Evolutionary conservation across 2,329 filamentous ascomycete genomes (phyloP), one percentile per base, ranked within the genome.

Genomic region (Phaeomoniella chlamydospora): DNA sequence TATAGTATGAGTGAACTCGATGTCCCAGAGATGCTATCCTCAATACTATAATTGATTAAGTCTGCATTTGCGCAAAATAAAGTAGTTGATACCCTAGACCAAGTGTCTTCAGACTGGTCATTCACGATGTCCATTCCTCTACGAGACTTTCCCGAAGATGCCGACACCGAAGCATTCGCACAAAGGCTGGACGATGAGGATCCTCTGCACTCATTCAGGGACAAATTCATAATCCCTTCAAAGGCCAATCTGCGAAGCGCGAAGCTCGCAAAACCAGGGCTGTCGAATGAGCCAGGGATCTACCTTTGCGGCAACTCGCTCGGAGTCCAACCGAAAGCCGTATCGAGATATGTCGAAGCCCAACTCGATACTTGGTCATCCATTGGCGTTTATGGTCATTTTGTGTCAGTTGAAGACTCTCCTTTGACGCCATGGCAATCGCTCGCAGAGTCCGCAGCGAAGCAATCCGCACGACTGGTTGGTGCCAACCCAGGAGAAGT

Each of bases 281-380:
- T 55, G 31, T 55, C 53, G 2, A 54, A 57, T 29, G 47, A 58
- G n/a, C 47, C 44, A 14, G 47, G 48, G 11, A 77, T 84, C 40
- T 94, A 94, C 56, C 76, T 94, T 43, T 88, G 85, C 45, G 87
- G 87, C 38, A 93, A 94, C 61, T 93, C 85, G 0, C 70, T 94
- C 1, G 86, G 86, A 22, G 71, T 88, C 3, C 86, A 94, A 54
- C 85, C 87, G 31, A 74, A 71, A 42, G 70, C 70, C 10, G 76
- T 78, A 0, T 65, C 70, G 13, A 61, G 68, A 12, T 77, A 83
- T 42, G 60, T 93, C 42, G 64, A 77, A 32, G 70, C 74, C 4
- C 84, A 92, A 45, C 69, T 93, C 1, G 72, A 80, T 41, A 85
- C 83, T 3, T 94, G 87, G 86, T 79, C 79, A 0, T 79, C 76